Percentiles rank a stretch among this genome's conserved stretches.
These are phyloP conservation scores for Ustilago cynodontis DNA, from an alignment of 1,284 basidiomycete genomes.

Conservation along the genomic window DNA sequence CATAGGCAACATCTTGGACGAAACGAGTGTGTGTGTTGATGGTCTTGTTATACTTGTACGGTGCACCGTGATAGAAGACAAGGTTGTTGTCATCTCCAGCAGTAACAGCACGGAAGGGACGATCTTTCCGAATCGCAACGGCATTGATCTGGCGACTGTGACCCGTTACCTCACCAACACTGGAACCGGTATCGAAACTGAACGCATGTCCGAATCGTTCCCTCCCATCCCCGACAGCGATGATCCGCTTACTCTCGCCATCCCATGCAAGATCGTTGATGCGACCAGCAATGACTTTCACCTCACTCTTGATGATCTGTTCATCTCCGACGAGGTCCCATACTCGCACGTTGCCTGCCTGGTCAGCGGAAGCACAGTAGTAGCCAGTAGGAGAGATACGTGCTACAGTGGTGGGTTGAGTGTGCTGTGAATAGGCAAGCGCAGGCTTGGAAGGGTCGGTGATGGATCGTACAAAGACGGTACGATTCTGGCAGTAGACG, in stretches of 20 bases:
- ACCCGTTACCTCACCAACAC: slow-evolving; percentile 91
- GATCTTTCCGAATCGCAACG: slow-evolving; percentile 86
- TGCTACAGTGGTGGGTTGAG: slow-evolving; percentile 87
- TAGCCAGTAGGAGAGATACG: slow-evolving; percentile 93
- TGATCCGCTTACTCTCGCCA: slow-evolving; percentile 88
- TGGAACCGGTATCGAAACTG: slow-evolving; percentile 77
- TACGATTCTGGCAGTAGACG: slow-evolving; percentile 86
- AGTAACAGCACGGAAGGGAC: slow-evolving; percentile 84
- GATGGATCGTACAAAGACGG: slow-evolving; percentile 74
- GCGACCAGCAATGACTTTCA: slow-evolving; percentile 81
- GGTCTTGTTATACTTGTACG: slow-evolving; percentile 72
- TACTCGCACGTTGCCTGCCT: slow-evolving; percentile 75
- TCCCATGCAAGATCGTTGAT: slow-evolving; percentile 97
- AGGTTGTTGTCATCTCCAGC: slow-evolving; percentile 81
- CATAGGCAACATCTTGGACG: slow-evolving; percentile 89
- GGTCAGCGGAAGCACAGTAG: slow-evolving; percentile 83
- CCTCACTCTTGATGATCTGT: slow-evolving; percentile 79
- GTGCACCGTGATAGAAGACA: slow-evolving; percentile 81
- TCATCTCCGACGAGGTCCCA: slow-evolving; percentile 95
- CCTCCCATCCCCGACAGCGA: slow-evolving; percentile 93
- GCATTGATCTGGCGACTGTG: slow-evolving; percentile 95
- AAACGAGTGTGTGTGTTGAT: slow-evolving; percentile 84
- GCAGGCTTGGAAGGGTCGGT: slow-evolving; percentile 70
- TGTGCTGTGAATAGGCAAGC: slow-evolving; percentile 80
- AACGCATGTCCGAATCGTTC: slow-evolving; percentile 76